Percentiles rank a stretch among this genome's conserved stretches.
phyloP scores from a whole-genome alignment of 345 rosid species.

The Citrus unshiu region DNA sequence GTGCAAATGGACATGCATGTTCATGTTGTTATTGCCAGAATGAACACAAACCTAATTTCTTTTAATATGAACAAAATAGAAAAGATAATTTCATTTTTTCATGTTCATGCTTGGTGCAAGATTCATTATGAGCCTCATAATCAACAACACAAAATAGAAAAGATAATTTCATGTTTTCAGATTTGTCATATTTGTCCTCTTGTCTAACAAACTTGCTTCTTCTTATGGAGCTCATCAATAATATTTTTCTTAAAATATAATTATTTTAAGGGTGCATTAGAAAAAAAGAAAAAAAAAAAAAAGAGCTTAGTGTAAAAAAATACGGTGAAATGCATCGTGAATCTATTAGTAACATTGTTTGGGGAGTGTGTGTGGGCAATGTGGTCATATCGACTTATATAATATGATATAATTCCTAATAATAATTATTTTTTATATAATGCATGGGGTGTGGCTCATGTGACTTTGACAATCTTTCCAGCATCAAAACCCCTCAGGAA shows the following conservation, averaged over 20 bases:
- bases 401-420: not conserved
- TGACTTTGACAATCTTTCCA: not conserved
- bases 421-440: not conserved
- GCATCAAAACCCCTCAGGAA: not conserved
- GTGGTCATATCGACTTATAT: not conserved
- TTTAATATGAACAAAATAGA: slow-evolving; percentile 5
- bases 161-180: not conserved
- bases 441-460: not conserved
- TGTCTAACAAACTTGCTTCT: not conserved
- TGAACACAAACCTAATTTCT: slow-evolving; percentile 11
- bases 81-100: no score
- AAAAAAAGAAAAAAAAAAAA: no score
- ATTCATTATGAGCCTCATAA: not conserved
- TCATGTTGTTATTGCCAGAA: not conserved
- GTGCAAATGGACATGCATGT: not conserved
- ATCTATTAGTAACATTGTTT: not conserved
- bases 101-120: no score
- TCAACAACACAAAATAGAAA: not conserved
- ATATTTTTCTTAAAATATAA: not conserved
- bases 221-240: not conserved
- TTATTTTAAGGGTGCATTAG: not conserved
- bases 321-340: no score
- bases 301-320: no score
- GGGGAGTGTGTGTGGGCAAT: not conserved
- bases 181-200: slow-evolving; percentile 3